Conservation (phyloP, 106 monocot species). For the Dendrobium huoshanense region DNA sequence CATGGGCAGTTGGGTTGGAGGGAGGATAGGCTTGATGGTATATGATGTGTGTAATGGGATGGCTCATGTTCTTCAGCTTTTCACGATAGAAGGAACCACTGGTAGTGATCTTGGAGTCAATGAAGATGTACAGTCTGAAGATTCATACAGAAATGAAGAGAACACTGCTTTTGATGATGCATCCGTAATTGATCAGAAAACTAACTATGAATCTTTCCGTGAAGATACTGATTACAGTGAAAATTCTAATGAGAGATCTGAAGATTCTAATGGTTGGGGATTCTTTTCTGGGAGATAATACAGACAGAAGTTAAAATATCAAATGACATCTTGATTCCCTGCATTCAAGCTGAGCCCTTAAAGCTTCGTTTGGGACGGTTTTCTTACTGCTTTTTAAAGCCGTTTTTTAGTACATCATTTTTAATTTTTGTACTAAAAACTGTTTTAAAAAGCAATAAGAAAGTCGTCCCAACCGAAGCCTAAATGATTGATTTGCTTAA, state of each 20-base stretch:
- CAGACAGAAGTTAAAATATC: neutral
- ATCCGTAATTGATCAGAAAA: conserved; percentile 12
- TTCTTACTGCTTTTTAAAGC: no score
- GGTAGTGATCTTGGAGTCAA: neutral
- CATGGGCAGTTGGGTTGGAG: conserved; percentile 83
- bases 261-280: conserved; percentile 29
- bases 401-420: no score
- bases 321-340: neutral
- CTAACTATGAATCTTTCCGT: conserved; percentile 8
- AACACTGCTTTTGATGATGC: neutral
- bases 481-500: no score
- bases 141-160: neutral
- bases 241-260: conserved; percentile 13
- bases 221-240: conserved; percentile 21
- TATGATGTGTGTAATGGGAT: conserved; percentile 71
- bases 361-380: no score
- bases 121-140: neutral
- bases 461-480: no score
- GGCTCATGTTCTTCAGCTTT: conserved; percentile 31
- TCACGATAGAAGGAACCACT: conserved; percentile 13
- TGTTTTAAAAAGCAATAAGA: no score
- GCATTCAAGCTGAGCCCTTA: no score
- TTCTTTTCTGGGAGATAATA: conserved; percentile 16
- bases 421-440: no score
- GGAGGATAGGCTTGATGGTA: conserved; percentile 74